phyloP scores from a whole-genome alignment of 306 rosid species.

The Castanospermum australe region DNA sequence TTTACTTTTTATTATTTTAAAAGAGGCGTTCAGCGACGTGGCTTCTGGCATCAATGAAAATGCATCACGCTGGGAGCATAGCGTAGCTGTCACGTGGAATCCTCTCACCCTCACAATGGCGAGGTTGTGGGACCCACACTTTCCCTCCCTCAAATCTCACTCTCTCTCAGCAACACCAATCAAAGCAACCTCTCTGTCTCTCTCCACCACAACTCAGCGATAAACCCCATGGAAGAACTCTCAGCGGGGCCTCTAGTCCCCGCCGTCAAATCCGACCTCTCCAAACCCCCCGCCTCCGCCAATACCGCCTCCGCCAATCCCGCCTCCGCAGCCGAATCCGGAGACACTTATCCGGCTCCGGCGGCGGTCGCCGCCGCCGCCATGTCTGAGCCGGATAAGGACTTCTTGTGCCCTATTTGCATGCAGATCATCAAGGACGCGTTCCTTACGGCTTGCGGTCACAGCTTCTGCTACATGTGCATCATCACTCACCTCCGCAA shows the following conservation, averaged over 20 bases:
- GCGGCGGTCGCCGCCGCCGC: too few species aligned
- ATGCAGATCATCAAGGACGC: slow-evolving; percentile 92
- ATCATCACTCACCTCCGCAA: slow-evolving; percentile 88
- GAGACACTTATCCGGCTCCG: background rate
- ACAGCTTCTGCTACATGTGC: slow-evolving; percentile 98
- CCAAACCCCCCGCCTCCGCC: slow-evolving; percentile 4
- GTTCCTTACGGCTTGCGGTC: slow-evolving; percentile 88
- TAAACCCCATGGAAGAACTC: slow-evolving; percentile 40
- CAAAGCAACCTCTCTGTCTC: slow-evolving; percentile 2
- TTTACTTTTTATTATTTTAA: too few species aligned
- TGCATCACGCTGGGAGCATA: background rate
- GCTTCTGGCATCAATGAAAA: slow-evolving; percentile 18
- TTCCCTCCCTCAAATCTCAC: background rate
- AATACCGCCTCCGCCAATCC: slow-evolving; percentile 37
- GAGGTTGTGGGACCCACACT: slow-evolving; percentile 17
- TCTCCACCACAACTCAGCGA: background rate
- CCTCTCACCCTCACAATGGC: slow-evolving; percentile 38
- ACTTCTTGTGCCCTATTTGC: slow-evolving; percentile 92
- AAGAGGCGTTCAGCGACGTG: slow-evolving; percentile 39
- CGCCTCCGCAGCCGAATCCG: slow-evolving; percentile 31
- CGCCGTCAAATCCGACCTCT: slow-evolving; percentile 41
- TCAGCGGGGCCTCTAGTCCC: slow-evolving; percentile 59
- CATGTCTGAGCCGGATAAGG: slow-evolving; percentile 68
- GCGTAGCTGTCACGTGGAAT: slow-evolving; percentile 38
- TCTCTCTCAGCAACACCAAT: background rate